These are phyloP conservation scores for Diplotaxis tenuifolia DNA, from an alignment of 345 rosid species.

Conservation along the genomic window DNA sequence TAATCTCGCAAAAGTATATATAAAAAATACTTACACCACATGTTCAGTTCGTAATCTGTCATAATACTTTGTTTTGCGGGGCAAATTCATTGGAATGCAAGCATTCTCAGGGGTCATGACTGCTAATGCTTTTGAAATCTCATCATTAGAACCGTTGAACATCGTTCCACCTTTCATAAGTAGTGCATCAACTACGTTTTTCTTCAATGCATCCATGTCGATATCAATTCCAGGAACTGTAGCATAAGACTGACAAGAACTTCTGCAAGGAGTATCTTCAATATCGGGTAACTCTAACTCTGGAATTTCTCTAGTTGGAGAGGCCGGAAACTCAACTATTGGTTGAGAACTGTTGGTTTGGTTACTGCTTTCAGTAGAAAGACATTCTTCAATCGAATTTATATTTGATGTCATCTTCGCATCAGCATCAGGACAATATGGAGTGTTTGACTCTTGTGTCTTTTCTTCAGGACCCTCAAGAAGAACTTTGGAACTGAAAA, in stretches of 20 bases:
- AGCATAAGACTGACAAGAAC: constrained; percentile 31
- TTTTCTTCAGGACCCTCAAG: constrained; percentile 23
- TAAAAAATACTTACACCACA: constrained; percentile 52
- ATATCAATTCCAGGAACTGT: constrained; percentile 47
- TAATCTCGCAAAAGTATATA: not conserved
- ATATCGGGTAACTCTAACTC: constrained; percentile 34
- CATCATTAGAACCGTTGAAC: constrained; percentile 9
- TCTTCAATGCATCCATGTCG: constrained; percentile 37
- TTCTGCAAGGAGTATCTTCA: constrained; percentile 44
- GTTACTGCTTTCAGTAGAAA: not conserved
- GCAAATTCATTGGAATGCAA: constrained; percentile 38
- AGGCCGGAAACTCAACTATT: constrained; percentile 58
- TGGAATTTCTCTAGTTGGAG: constrained; percentile 30
- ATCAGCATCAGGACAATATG: not conserved
- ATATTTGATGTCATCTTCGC: not conserved
- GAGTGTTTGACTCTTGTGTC: not conserved
- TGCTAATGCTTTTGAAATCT: constrained; percentile 48
- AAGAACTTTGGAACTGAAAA: constrained; percentile 24
- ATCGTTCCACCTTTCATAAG: constrained; percentile 26
- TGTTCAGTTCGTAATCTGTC: constrained; percentile 58
- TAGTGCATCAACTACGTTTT: constrained; percentile 32
- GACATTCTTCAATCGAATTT: constrained; percentile 15
- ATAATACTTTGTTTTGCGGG: constrained; percentile 37
- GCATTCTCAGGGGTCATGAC: constrained; percentile 45
- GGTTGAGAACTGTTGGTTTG: constrained; percentile 32